Evolutionary conservation across 257 asterid genomes (phyloP), one percentile per base, ranked within the genome.

Genomic region (Capsicum chinense): DNA sequence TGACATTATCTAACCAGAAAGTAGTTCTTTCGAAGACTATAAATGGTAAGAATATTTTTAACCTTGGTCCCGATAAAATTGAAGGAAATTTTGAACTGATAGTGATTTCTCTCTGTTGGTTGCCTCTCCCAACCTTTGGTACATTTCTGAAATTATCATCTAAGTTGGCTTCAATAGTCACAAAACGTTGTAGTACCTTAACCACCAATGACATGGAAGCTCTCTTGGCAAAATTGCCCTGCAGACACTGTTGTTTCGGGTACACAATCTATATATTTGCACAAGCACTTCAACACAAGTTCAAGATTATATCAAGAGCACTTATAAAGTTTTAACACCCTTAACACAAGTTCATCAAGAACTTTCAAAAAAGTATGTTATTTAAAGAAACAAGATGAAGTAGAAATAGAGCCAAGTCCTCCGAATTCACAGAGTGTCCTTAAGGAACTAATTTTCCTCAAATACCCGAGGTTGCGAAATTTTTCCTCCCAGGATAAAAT

Each of bases 181-280:
- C 39, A 5, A 79, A 44, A 33, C 86, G 87, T 81, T 83, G 88
- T 11, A 88, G 57, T 8, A 73, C 88, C 80, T 57, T 88, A 9
- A 88, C 56, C 21, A 88, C 87, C 19, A n/a, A 17, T 14, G 87
- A 84, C 86, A 88, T 88, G 12, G 89, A 81, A 8, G 87, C 89
- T 83, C 89, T 88, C 62, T 42, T 87, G 1, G 33, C 10, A 47
- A 54, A 73, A 15, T 85, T 82, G 0, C 80, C 42, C 9, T 86
- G 86, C 6, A 88, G 84, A 70, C 88, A 88, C 88, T 26, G 33
- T 26, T 26, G 33, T 26, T 26, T 26, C 33, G 33, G 33, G 33
- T 26, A 26, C 33, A 26, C 33, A 26, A 26, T 26, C 33, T 26
- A 1, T 26, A 26, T 26, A 26, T 26, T 26, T 26, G 33, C 33